A percentile compares a stretch with the other conserved stretches of the same genome.
Conservation (phyloP, 306 rosid genomes). For the Rubus parviflorus region DNA sequence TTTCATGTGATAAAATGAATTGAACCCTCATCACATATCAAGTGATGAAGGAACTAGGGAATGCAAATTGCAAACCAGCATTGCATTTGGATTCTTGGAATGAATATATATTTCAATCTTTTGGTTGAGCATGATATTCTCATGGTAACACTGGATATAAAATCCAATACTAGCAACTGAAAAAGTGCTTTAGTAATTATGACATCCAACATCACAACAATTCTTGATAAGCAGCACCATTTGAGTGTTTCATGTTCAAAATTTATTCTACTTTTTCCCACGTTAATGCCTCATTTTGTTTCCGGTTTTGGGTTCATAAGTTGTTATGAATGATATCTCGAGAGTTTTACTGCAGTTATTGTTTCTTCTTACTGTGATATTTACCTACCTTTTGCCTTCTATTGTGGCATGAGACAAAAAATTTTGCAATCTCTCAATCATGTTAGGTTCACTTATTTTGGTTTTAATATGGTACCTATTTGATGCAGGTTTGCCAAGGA, state of each 20-base stretch:
- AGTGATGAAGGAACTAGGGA: not conserved
- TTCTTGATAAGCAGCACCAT: not conserved
- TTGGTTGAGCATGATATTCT: not conserved
- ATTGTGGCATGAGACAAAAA: not conserved
- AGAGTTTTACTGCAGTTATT: slow-evolving; percentile 6
- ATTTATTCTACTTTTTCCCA: not conserved
- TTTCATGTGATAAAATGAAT: not conserved
- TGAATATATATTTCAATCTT: not conserved
- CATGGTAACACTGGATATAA: not conserved
- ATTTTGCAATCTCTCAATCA: not conserved
- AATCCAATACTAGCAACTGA: not conserved
- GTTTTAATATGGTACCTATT: slow-evolving; percentile 11
- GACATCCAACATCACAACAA: not conserved
- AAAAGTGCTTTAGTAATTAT: not conserved
- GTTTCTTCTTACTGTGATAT: not conserved
- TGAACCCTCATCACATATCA: not conserved
- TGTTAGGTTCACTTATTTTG: not conserved
- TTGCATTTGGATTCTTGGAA: not conserved
- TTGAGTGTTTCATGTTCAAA: not conserved
- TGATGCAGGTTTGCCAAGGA: slow-evolving; percentile 53
- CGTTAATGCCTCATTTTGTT: not conserved
- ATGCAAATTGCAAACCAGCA: not conserved
- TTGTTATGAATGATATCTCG: not conserved
- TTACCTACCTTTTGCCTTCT: not conserved
- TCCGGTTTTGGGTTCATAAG: not conserved